Conservation (phyloP, 2,329 filamentous ascomycete genomes). For the Aurifilum marmelostoma region DNA sequence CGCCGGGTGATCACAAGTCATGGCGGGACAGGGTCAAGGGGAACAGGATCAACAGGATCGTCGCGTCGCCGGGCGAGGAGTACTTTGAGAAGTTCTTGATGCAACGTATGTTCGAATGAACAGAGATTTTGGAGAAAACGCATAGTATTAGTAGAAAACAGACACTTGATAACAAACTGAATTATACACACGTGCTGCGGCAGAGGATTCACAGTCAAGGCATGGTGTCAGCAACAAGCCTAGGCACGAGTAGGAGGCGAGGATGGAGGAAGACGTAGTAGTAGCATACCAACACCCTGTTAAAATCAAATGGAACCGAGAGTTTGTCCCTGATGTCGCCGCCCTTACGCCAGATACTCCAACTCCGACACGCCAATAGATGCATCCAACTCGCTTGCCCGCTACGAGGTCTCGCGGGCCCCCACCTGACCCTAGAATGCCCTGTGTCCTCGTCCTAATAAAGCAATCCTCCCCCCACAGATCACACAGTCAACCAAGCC, state of each 20-base stretch:
- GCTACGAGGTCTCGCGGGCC: slow-evolving; percentile 14
- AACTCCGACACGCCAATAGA: slow-evolving; percentile 26
- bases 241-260: background rate
- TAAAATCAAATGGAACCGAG: slow-evolving; percentile 4
- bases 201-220: background rate
- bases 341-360: slow-evolving; percentile 20
- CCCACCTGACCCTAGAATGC: slow-evolving; percentile 5
- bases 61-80: slow-evolving; percentile 68
- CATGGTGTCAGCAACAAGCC: background rate
- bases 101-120: slow-evolving; percentile 63
- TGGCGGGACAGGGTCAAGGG: slow-evolving; percentile 78
- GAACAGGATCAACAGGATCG: slow-evolving; percentile 79
- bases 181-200: background rate
- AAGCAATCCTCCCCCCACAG: background rate
- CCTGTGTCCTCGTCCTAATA: background rate
- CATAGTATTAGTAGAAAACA: background rate
- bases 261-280: background rate
- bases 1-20: slow-evolving; percentile 70
- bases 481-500: slow-evolving; percentile 4
- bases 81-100: slow-evolving; percentile 69
- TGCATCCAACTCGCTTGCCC: slow-evolving; percentile 18
- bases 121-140: background rate
- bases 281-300: slow-evolving; percentile 8
- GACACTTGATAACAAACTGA: background rate
- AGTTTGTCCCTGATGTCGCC: background rate